Conservation (phyloP, 129 eudicot species). For the Cynara cardunculus region DNA sequence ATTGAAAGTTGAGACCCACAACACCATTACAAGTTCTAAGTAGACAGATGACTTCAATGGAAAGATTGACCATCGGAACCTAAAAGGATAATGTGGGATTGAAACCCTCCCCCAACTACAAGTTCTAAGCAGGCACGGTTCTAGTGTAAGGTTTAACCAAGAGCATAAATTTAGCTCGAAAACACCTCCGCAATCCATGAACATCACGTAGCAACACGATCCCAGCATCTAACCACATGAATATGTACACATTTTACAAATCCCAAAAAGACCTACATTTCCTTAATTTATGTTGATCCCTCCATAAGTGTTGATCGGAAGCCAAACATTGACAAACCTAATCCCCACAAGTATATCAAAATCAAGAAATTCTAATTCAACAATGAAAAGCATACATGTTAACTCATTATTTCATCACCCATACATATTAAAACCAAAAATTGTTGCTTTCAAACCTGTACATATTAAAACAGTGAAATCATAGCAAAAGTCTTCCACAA, state of each 20-base stretch:
- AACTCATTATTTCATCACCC: neutral
- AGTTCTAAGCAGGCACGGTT: neutral
- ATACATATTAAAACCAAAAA: neutral
- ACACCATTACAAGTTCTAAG: neutral
- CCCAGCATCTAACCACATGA: too few species aligned
- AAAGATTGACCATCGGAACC: neutral
- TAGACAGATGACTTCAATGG: neutral
- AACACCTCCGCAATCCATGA: neutral
- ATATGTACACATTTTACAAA: neutral
- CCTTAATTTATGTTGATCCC: neutral
- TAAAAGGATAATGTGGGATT: neutral
- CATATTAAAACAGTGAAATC: neutral
- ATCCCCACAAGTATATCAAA: neutral
- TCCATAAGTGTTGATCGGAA: neutral
- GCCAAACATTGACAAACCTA: neutral
- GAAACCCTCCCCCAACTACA: neutral
- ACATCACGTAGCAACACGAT: neutral
- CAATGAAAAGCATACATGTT: neutral
- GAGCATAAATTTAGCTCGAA: neutral
- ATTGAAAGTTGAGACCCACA: neutral
- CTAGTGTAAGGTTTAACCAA: neutral
- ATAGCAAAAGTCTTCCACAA: neutral
- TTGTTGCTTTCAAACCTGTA: neutral
- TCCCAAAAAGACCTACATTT: neutral
- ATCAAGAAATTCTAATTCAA: neutral